phyloP scores from a whole-genome alignment of 1,284 basidiomycete species.

The Stygiomarasmius scandens region DNA sequence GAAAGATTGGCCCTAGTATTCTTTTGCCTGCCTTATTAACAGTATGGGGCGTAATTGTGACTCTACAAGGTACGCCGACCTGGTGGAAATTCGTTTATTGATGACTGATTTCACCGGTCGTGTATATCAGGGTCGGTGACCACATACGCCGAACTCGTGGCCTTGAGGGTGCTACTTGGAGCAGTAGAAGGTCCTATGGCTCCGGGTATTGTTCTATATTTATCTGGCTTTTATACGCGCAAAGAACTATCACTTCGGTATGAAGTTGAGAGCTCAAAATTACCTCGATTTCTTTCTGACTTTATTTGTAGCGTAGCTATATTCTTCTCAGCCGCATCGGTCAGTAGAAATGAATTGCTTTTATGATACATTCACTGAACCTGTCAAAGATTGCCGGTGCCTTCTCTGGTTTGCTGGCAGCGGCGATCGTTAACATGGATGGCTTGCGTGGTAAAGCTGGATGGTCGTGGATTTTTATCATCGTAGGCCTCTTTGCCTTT shows the following conservation, averaged over 20 bases:
- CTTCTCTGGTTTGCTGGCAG: slow-evolving; percentile 62
- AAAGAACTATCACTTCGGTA: slow-evolving; percentile 51
- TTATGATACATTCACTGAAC: too few species aligned
- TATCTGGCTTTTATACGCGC: slow-evolving; percentile 55
- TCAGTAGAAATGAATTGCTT: slow-evolving; percentile 20
- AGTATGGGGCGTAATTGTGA: slow-evolving; percentile 52
- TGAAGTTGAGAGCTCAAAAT: slow-evolving; percentile 12
- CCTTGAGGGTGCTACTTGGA: slow-evolving; percentile 57
- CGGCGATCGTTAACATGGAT: slow-evolving; percentile 51
- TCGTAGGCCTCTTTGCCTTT: slow-evolving; percentile 29
- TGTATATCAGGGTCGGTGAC: slow-evolving; percentile 46
- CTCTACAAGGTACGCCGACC: slow-evolving; percentile 44
- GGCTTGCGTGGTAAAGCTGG: slow-evolving; percentile 46
- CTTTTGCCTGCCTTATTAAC: slow-evolving; percentile 52
- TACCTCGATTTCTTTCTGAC: slow-evolving; percentile 3
- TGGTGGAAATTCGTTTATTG: too few species aligned
- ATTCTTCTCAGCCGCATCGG: slow-evolving; percentile 56
- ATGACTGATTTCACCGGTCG: too few species aligned
- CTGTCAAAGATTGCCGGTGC: slow-evolving; percentile 41
- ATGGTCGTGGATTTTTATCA: slow-evolving; percentile 70
- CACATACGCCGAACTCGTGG: slow-evolving; percentile 50
- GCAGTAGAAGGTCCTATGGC: slow-evolving; percentile 55
- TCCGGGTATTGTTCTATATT: slow-evolving; percentile 57
- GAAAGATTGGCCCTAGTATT: slow-evolving; percentile 51
- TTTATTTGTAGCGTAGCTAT: slow-evolving; percentile 28